These are phyloP conservation scores for Wallemia hederae DNA, from an alignment of 1,284 basidiomycete genomes.

Conservation along the genomic window DNA sequence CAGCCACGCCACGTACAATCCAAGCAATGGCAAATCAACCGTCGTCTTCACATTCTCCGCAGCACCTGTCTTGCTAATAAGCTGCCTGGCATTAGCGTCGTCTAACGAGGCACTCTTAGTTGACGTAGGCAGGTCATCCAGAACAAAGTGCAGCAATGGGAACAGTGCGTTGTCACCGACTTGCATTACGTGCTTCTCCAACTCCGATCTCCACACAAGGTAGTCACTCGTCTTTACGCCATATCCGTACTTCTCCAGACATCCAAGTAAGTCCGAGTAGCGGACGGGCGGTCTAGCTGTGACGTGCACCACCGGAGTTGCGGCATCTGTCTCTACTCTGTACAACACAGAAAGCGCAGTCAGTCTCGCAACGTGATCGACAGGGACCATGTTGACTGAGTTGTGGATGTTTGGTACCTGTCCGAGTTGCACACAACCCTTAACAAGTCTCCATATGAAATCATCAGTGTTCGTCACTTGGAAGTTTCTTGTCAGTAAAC, in stretches of 20 bases:
- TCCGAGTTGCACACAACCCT: constrained; percentile 87
- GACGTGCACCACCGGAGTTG: constrained; percentile 40
- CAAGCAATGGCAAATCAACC: constrained; percentile 48
- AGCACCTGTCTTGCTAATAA: constrained; percentile 27
- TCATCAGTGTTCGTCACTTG: constrained; percentile 94
- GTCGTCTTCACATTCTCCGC: constrained; percentile 24
- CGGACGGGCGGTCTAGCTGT: constrained; percentile 61
- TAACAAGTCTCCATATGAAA: constrained; percentile 93
- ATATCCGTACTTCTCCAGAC: constrained; percentile 56
- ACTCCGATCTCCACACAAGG: constrained; percentile 59
- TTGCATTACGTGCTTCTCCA: constrained; percentile 85
- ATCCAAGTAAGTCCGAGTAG: constrained; percentile 62
- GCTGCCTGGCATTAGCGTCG: constrained; percentile 44
- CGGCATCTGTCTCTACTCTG: constrained; percentile 16
- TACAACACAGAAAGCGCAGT: constrained; percentile 34
- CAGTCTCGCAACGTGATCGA: constrained; percentile 77
- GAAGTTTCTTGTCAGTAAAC: neutral
- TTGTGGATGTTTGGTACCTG: constrained; percentile 94
- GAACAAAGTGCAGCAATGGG: constrained; percentile 83
- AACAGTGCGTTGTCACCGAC: constrained; percentile 87
- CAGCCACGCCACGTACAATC: constrained; percentile 80
- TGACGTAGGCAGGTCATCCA: constrained; percentile 86
- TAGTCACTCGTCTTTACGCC: constrained; percentile 53
- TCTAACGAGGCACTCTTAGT: constrained; percentile 83
- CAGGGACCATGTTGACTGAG: constrained; percentile 91